Evolutionary conservation across 345 rosid genomes (phyloP), one percentile per base, ranked within the genome.

Genomic region (Anacardium occidentale): DNA sequence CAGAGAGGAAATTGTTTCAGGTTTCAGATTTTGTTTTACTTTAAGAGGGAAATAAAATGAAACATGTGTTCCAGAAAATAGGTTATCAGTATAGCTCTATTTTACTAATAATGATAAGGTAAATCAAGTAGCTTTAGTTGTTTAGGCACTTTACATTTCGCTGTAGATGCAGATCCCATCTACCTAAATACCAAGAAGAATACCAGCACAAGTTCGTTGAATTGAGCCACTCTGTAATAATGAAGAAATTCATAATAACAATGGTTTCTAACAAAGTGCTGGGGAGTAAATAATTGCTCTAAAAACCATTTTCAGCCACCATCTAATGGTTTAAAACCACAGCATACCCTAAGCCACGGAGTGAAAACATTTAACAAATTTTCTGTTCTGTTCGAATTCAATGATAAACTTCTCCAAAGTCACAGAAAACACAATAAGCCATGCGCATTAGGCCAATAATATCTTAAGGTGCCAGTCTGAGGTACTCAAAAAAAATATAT

Each of bases 401-500:
- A 40, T 42, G 22, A 51, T 58, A 69, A 74, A 52, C 63, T 51
- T 17, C 29, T 8, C 10, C 54, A 22, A 45, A 62, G 66, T 37
- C 40, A 12, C 47, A 21, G 48, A 45, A 53, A 68, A 70, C 40
- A n/a, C 45, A 54, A 56, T 44, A 26, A 24, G 37, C 74, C 42
- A 64, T 44, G 50, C 15, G 57, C 1, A 22, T 29, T 48, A 71
- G 64, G 71, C 40, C 65, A 42, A 53, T 12, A 14, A 15, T 8
- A 57, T 40, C 20, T 58, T 13, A 62, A 15, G 32, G 37, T 1
- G 68, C 15, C 13, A 67, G 52, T 69, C 44, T 45, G 3, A 22
- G 37, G 55, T 44, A 45, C 18, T 29, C 48, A 61, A 69, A 51
- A 66, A 77, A 72, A 60, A 81, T 54, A 63, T 18, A n/a, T n/a